These are phyloP conservation scores for Cryptococcus sp. DNA, from an alignment of 1,284 basidiomycete species.

Conservation along the genomic window DNA sequence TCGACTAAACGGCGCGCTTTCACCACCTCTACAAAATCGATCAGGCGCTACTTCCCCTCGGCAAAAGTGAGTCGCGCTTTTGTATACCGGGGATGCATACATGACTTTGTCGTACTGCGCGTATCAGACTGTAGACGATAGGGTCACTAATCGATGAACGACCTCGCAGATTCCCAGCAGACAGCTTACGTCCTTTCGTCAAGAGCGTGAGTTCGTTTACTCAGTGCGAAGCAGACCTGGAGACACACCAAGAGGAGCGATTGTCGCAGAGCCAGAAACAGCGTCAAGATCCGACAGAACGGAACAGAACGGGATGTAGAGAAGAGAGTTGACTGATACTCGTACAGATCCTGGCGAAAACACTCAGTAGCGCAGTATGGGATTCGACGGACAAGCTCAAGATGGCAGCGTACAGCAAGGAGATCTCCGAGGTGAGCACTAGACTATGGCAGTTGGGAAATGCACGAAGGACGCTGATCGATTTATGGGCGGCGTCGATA, in stretches of 20 bases:
- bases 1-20: constrained; percentile 29
- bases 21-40: constrained; percentile 21
- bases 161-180: constrained; percentile 26
- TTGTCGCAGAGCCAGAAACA: background rate
- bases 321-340: background rate
- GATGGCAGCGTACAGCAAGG: constrained; percentile 40
- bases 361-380: constrained; percentile 31
- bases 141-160: background rate
- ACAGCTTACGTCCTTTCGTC: constrained; percentile 40
- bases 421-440: constrained; percentile 45
- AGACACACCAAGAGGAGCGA: no score
- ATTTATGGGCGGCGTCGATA: constrained; percentile 12
- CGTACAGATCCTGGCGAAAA: constrained; percentile 30
- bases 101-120: background rate
- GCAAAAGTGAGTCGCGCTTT: constrained; percentile 17
- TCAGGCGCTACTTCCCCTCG: constrained; percentile 25
- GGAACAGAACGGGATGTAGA: no score
- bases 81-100: background rate
- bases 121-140: background rate
- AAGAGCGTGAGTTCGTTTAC: constrained; percentile 25
- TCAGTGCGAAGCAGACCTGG: background rate
- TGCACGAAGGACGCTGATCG: background rate
- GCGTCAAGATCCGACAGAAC: background rate
- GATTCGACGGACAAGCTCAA: constrained; percentile 33
- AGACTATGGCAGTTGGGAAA: background rate